Evolutionary conservation across 441 rosid species (phyloP), one percentile per base, ranked within the genome.

Genomic region (Erodium trifolium): DNA sequence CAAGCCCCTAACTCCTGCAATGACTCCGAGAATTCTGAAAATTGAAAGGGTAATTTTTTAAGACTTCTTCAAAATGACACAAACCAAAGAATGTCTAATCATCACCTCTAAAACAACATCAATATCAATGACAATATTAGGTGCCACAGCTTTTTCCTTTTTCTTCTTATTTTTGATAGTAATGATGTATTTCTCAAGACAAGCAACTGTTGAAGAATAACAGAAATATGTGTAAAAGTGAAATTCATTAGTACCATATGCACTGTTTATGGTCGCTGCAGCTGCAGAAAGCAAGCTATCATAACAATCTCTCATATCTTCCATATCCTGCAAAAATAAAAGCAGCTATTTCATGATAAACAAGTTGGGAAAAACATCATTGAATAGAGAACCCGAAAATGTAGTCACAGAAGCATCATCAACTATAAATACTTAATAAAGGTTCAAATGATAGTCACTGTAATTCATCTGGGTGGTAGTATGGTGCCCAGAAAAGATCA

Each of bases 11-110:
- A 68, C 69, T 88, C 94, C 81, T 75, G 72, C 75, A 88, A 72
- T 60, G 94, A 85, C 79, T 80, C 88, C 0, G 94, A 88, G 81
- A 88, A 85, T 80, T 88, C 94, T 88, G 91, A 71, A 70, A 75
- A 66, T 65, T 80, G 71, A 77, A 13, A 60, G 75, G 70, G 78
- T 65, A 31, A 18, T 43, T 4, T 75, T 67, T 16, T 63, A 34
- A 68, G 59, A 43, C 18, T 62, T 67, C 34, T 63, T 12, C 7
- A 68, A 47, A 53, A 19, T 34, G 37, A 34, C 37, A 34, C 37
- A 3, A 34, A 34, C 37, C 5, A 34, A 34, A 34, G 37, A 34
- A 34, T 34, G 37, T 34, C 37, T 5, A 34, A 4, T 34, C 62
- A 55, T 55, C 62, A 57, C 11, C 23, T 17, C 63, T 57, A 19